phyloP scores from a whole-genome alignment of 1,284 basidiomycete species.

The Ceratobasidium sp. region DNA sequence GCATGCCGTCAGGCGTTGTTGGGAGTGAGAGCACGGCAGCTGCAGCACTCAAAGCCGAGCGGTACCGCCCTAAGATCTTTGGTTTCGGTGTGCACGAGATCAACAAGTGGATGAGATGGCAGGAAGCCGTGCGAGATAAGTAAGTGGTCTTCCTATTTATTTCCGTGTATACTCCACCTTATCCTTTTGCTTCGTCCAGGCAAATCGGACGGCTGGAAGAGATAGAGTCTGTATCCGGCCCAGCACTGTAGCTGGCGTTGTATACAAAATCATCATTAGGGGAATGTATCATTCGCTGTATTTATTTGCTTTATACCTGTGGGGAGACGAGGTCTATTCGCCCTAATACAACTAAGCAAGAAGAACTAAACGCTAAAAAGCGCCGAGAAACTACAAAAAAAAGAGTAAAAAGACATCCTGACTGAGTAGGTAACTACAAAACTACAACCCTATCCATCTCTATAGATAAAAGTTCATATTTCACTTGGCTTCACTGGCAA shows the following conservation, averaged over 20 bases:
- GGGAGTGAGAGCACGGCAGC: conserved; percentile 74
- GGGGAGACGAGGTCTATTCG: conserved; percentile 13
- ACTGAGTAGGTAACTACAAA: background rate
- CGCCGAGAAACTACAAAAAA: background rate
- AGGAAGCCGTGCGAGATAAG: conserved; percentile 87
- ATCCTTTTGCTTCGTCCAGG: conserved; percentile 26
- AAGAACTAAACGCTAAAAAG: conserved; percentile 11
- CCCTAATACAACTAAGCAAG: conserved; percentile 32
- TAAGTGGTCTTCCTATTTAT: conserved; percentile 53
- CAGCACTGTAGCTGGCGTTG: conserved; percentile 6
- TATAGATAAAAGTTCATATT: background rate
- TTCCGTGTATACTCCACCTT: background rate
- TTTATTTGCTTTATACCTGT: conserved; percentile 36
- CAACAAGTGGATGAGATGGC: conserved; percentile 92
- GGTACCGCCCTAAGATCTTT: conserved; percentile 90
- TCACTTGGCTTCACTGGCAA: conserved; percentile 25
- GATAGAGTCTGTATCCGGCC: conserved; percentile 37
- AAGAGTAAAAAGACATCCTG: background rate
- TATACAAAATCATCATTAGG: background rate
- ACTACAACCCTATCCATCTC: conserved; percentile 19
- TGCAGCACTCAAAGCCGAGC: conserved; percentile 85
- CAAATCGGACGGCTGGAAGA: conserved; percentile 42
- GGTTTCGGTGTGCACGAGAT: conserved; percentile 94
- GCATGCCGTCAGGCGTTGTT: conserved; percentile 58
- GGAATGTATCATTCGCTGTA: conserved; percentile 35